phyloP scores from a whole-genome alignment of 2,329 filamentous ascomycete genomes.

The Pseudocercospora ulei region DNA sequence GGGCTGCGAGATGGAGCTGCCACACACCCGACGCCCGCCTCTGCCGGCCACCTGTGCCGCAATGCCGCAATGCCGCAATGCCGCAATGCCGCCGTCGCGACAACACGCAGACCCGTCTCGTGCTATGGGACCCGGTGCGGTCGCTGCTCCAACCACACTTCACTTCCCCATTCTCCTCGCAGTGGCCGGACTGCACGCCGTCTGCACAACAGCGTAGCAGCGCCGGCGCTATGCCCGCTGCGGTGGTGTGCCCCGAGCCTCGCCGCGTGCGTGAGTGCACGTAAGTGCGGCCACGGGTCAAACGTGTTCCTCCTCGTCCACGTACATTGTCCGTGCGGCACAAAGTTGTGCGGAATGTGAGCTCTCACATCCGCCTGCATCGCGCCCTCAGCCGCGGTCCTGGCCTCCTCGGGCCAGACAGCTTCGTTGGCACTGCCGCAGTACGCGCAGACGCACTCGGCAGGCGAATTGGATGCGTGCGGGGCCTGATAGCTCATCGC shows the following conservation, averaged over 20 bases:
- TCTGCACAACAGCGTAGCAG: no score
- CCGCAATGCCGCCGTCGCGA: no score
- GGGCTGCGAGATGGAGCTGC: no score
- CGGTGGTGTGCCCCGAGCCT: not conserved
- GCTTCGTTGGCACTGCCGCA: slow-evolving; percentile 4
- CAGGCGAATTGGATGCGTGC: slow-evolving; percentile 3
- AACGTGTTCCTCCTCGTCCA: not conserved
- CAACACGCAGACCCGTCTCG: no score
- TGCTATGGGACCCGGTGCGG: no score
- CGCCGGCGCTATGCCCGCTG: not conserved
- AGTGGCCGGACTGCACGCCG: no score
- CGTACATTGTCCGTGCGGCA: slow-evolving; percentile 1
- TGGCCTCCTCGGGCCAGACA: not conserved
- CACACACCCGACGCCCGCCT: no score
- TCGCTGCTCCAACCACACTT: no score
- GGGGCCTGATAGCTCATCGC: slow-evolving; percentile 4
- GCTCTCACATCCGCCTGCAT: slow-evolving; percentile 5
- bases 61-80: no score
- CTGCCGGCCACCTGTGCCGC: no score
- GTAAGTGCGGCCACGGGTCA: no score
- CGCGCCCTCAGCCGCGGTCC: not conserved
- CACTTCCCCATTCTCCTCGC: no score
- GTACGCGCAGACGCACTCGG: not conserved
- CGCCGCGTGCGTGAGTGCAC: slow-evolving; percentile 3
- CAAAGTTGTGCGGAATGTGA: slow-evolving; percentile 5